These are phyloP conservation scores for Macroventuria anomochaeta DNA, from an alignment of 2,329 filamentous ascomycete species.

Conservation along the genomic window DNA sequence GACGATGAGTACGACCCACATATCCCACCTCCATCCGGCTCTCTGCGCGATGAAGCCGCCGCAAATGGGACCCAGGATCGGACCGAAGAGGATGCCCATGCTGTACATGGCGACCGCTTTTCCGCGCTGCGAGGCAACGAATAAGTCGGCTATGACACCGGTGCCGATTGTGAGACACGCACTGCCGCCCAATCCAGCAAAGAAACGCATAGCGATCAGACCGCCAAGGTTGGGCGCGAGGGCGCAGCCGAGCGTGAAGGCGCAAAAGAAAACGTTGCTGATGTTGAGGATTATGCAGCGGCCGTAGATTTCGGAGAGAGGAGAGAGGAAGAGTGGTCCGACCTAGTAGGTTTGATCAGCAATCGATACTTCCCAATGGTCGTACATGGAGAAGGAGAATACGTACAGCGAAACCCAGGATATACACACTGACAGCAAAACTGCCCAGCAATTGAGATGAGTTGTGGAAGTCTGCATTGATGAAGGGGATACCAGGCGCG, in stretches of 20 bases:
- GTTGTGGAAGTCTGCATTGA: constrained; percentile 42
- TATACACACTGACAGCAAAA: constrained; percentile 45
- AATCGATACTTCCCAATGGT: background rate
- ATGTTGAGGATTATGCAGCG: constrained; percentile 40
- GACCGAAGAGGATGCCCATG: constrained; percentile 42
- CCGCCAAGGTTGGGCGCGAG: constrained; percentile 43
- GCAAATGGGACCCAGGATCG: constrained; percentile 42
- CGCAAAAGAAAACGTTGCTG: constrained; percentile 58
- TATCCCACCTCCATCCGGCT: constrained; percentile 46
- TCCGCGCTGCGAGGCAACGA: constrained; percentile 42
- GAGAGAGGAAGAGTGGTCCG: constrained; percentile 43
- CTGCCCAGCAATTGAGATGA: constrained; percentile 40
- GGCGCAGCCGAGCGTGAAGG: constrained; percentile 56
- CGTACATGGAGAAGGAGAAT: background rate
- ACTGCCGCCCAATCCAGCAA: constrained; percentile 40
- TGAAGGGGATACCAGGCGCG: constrained; percentile 42
- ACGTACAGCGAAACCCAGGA: constrained; percentile 44
- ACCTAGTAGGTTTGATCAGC: constrained; percentile 23
- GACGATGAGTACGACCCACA: constrained; percentile 45
- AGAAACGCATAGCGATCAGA: constrained; percentile 46
- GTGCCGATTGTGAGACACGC: constrained; percentile 40
- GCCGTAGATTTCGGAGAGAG: constrained; percentile 46
- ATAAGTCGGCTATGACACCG: constrained; percentile 46
- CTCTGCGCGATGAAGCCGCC: constrained; percentile 47
- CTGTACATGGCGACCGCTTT: constrained; percentile 41